Evolutionary conservation across 2,329 filamentous ascomycete genomes (phyloP).

Genomic region (Penicillium expansum): DNA sequence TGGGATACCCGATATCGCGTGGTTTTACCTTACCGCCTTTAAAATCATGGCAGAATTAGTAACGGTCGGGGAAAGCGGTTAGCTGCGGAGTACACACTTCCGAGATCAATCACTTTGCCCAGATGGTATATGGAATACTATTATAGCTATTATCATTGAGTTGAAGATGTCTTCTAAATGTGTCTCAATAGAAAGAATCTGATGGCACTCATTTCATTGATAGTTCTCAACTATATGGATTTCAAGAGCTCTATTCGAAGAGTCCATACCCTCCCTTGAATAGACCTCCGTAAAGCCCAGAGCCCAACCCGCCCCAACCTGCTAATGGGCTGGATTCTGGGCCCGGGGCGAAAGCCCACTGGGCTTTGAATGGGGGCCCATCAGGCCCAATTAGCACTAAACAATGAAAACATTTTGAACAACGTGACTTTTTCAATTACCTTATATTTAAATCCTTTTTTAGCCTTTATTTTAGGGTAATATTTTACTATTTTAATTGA

Average conservation of each 20-base stretch:
- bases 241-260: neutral
- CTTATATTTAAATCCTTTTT: no score
- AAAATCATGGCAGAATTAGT: constrained; percentile 11
- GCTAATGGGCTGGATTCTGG: no score
- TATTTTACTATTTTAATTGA: no score
- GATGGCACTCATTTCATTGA: neutral
- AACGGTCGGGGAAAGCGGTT: neutral
- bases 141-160: neutral
- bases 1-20: constrained; percentile 19
- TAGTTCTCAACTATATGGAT: neutral
- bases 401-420: no score
- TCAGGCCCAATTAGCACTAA: no score
- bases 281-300: no score
- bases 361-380: no score
- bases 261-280: neutral
- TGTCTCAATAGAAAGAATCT: neutral
- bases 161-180: neutral
- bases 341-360: no score
- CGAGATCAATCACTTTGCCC: neutral
- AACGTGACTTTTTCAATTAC: no score
- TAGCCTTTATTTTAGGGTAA: no score
- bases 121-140: neutral
- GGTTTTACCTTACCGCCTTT: constrained; percentile 12
- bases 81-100: neutral
- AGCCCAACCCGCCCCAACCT: no score